phyloP scores from a whole-genome alignment of 805 yeast species.

The Candida nitratophila region DNA sequence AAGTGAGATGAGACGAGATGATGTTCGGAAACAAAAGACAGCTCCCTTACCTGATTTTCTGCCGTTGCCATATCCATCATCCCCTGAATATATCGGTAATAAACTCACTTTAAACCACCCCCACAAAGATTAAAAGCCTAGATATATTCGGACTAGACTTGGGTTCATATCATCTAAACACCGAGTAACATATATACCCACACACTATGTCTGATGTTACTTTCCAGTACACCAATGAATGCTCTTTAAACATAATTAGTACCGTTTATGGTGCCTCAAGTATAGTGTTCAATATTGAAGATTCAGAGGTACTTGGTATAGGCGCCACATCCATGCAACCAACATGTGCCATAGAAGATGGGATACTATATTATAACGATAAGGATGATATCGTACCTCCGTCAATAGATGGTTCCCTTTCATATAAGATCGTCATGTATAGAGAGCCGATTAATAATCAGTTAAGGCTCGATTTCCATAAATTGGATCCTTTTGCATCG shows the following conservation, averaged over 20 bases:
- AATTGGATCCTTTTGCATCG: neutral
- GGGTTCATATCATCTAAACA: too few species aligned
- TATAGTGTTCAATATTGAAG: constrained; percentile 6
- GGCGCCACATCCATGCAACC: constrained; percentile 5
- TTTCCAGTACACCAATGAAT: constrained; percentile 7
- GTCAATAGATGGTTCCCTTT: neutral
- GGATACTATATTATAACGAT: constrained; percentile 9
- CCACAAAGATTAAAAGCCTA: too few species aligned
- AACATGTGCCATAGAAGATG: constrained; percentile 6
- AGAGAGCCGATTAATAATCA: neutral
- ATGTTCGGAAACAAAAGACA: too few species aligned
- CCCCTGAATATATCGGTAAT: too few species aligned
- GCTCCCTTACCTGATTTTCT: too few species aligned
- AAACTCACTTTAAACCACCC: too few species aligned
- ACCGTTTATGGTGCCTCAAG: constrained; percentile 11
- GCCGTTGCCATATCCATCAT: too few species aligned
- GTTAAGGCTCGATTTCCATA: neutral
- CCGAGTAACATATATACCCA: too few species aligned
- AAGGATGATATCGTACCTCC: constrained; percentile 6
- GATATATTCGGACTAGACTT: too few species aligned
- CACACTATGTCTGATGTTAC: constrained; percentile 2
- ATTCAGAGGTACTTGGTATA: constrained; percentile 11
- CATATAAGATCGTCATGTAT: neutral
- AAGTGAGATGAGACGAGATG: too few species aligned
- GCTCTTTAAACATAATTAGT: constrained; percentile 7